Percentiles rank a stretch among this genome's conserved stretches.
These are phyloP conservation scores for Saccharomycopsis sp. DNA, from an alignment of 805 yeast species.

Conservation along the genomic window DNA sequence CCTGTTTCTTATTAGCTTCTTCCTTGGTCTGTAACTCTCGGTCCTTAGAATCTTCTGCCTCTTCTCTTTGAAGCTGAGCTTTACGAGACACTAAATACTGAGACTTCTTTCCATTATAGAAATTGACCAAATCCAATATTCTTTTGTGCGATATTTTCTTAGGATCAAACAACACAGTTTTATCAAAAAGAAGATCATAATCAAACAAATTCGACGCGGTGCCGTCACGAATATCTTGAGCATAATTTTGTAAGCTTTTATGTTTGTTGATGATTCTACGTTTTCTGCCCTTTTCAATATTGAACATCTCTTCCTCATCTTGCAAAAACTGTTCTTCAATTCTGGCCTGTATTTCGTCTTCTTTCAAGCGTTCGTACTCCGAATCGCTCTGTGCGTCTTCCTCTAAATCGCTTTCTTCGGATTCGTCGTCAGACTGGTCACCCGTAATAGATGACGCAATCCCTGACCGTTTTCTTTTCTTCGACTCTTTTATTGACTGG, in stretches of 20 bases:
- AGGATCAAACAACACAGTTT: background rate
- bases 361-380: constrained; percentile 30
- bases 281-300: constrained; percentile 20
- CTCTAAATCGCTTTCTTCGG: constrained; percentile 24
- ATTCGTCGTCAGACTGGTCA: constrained; percentile 24
- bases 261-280: constrained; percentile 25
- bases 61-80: constrained; percentile 36
- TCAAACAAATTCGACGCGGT: background rate
- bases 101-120: constrained; percentile 7
- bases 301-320: constrained; percentile 20
- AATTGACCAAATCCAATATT: background rate
- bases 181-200: constrained; percentile 9
- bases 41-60: constrained; percentile 36
- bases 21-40: constrained; percentile 32
- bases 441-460: constrained; percentile 19
- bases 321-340: constrained; percentile 25
- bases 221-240: constrained; percentile 31
- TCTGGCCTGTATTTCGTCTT: constrained; percentile 27
- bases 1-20: constrained; percentile 17
- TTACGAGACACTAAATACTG: constrained; percentile 36
- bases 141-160: background rate
- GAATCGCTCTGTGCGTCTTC: constrained; percentile 26
- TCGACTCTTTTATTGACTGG: constrained; percentile 31
- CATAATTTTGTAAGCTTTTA: constrained; percentile 30
- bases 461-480: constrained; percentile 2